Evolutionary conservation across 2,329 filamentous ascomycete genomes (phyloP), one percentile per base, ranked within the genome.

Genomic region (Cordyceps pruinosa): DNA sequence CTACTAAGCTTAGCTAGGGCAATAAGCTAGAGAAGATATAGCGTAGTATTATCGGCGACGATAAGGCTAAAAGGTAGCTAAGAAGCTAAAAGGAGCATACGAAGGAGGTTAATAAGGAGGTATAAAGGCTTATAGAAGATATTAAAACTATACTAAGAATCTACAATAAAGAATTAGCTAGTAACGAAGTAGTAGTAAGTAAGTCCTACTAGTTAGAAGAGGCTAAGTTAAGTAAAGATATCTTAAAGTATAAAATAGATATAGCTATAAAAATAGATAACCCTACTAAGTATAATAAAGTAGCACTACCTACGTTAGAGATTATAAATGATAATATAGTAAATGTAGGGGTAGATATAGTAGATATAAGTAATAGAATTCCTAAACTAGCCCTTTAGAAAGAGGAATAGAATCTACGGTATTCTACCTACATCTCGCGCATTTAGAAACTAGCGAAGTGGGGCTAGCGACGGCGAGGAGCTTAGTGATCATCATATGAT

Each of bases 1-100:
- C 93, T 1, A 79, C 87, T 61, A 85, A 86, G 28, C 79, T 96
- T 44, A 93, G 91, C 1, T 99, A 94, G 94, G 72, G 81, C 9
- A 84, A 90, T 2, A 93, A 97, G 67, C 76, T 99, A 17, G 90
- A 97, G 68, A 71, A 68, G 3, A 65, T 89, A 53, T 97, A 91
- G 91, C 77, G 83, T 23, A 72, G 74, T 45, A 80, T 87, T 0
- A 86, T 88, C 7, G 83, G 88, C 5, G 75, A 85, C 25, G 74
- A 81, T 60, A 77, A 84, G 64, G 79, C 80, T 23, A 75, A 74
- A 63, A 77, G 73, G 59, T 79, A 81, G 65, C 63, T 75, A 59
- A 57, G 60, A 12, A 66, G 64, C 13, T 64, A 66, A 28, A 72
- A 66, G 39, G 66, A 65, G 10, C 64, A 62, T 7, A 62, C 66